These are phyloP conservation scores for Russula sp. DNA, from an alignment of 768 basidiomycete species.

Conservation along the genomic window DNA sequence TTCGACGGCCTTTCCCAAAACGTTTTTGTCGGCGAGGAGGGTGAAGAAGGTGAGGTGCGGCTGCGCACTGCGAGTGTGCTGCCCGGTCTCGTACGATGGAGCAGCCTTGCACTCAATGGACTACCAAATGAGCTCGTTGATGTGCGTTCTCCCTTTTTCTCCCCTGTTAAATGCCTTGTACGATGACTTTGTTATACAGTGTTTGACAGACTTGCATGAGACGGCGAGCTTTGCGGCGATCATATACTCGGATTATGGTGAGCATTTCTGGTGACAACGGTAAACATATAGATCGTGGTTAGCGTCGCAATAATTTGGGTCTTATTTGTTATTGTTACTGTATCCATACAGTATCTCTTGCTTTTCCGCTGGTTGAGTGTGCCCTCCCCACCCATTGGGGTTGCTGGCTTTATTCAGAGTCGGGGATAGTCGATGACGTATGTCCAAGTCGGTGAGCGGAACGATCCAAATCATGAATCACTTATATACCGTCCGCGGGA, in stretches of 20 bases:
- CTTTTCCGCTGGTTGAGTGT: background rate
- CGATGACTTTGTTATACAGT: slow-evolving; percentile 40
- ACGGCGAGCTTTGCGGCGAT: slow-evolving; percentile 69
- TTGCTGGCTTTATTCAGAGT: too few relatives aligned
- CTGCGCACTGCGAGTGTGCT: slow-evolving; percentile 76
- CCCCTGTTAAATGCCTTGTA: background rate
- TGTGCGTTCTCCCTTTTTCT: slow-evolving; percentile 46
- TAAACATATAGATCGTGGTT: background rate
- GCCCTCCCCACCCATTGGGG: background rate
- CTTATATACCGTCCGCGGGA: too few relatives aligned
- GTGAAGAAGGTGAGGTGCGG: slow-evolving; percentile 42
- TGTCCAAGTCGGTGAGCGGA: too few relatives aligned
- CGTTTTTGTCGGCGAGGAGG: slow-evolving; percentile 49
- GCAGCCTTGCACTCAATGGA: slow-evolving; percentile 59
- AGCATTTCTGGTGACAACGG: slow-evolving; percentile 42
- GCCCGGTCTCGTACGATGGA: slow-evolving; percentile 79
- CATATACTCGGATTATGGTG: slow-evolving; percentile 66
- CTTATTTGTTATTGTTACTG: slow-evolving; percentile 2
- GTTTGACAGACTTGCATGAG: slow-evolving; percentile 59
- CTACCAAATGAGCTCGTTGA: slow-evolving; percentile 81
- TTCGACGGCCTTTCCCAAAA: slow-evolving; percentile 61
- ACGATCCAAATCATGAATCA: too few relatives aligned
- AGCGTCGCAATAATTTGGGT: background rate
- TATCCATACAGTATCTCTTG: background rate
- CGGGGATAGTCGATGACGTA: background rate